phyloP scores from a whole-genome alignment of 2,329 filamentous ascomycete genomes.

The Tolypocladium guangdongense region DNA sequence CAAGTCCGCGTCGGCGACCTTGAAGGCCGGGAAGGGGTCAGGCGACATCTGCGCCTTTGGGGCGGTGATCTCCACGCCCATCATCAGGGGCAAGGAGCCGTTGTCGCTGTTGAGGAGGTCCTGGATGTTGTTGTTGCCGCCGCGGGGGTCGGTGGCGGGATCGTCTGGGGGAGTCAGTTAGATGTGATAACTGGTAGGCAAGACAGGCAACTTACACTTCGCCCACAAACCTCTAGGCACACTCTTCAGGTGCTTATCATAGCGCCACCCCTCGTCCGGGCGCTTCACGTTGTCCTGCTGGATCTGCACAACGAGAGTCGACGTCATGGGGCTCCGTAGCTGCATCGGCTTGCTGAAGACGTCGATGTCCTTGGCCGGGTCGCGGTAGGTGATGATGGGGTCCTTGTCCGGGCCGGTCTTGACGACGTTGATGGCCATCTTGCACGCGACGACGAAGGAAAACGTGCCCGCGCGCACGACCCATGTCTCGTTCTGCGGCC shows the following conservation, averaged over 20 bases:
- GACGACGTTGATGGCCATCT: too few relatives aligned
- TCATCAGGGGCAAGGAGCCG: background rate
- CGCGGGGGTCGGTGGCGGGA: background rate
- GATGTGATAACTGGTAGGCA: background rate
- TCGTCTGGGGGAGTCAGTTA: background rate
- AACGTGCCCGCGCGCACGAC: too few relatives aligned
- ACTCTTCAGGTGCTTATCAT: background rate
- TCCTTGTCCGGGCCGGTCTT: too few relatives aligned
- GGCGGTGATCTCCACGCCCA: constrained; percentile 1
- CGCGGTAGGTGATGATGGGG: too few relatives aligned
- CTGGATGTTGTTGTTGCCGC: constrained; percentile 2
- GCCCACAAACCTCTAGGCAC: constrained; percentile 2
- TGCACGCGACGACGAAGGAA: too few relatives aligned
- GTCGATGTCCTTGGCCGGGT: too few relatives aligned
- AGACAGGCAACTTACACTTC: constrained; percentile 1
- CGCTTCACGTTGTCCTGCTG: constrained; percentile 1
- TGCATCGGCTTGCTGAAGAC: background rate
- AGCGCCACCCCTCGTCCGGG: background rate
- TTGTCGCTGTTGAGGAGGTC: constrained; percentile 1
- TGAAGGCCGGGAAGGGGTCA: constrained; percentile 1
- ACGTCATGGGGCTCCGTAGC: background rate
- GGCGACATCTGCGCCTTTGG: background rate
- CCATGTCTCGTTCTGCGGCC: too few relatives aligned
- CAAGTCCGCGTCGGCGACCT: constrained; percentile 1
- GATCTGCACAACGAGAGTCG: background rate